Evolutionary conservation across 2,329 filamentous ascomycete genomes (phyloP), one percentile per base, ranked within the genome.

Genomic region (Exserohilum turcica): DNA sequence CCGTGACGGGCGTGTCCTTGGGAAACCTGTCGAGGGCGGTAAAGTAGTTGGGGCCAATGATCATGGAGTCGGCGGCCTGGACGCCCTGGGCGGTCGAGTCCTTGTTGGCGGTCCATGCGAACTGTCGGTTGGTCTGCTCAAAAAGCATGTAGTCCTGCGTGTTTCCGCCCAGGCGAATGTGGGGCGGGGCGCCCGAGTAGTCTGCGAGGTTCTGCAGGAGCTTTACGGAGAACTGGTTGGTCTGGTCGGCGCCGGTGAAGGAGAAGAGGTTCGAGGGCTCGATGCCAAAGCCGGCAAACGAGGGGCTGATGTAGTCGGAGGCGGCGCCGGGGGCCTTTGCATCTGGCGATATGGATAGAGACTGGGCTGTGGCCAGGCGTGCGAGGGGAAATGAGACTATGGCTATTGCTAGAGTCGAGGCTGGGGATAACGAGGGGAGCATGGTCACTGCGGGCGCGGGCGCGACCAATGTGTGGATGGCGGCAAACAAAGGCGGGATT

Each of bases 241-340:
- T 59, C 5, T 67, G 52, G 16, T 70, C 71, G 29, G 64, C 65
- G 49, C 80, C 80, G 10, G 78, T 80, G 64, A 80, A 82, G 44
- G 79, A 79, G 67, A 79, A 82, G 6, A 82, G 71, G 55, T 82
- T 81, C 16, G 79, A 80, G 21, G 80, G 76, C 69, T 82, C 80
- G 56, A 82, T 81, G 38, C 80, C 79, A 53, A 82, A 80, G 51
- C 79, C 79, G 8, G 78, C 79, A 59, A 77, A 81, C 1, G 77
- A 78, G 7, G 76, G 74, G 60, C 75, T 68, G 51, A 81, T 56
- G 29, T 68, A 65, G 31, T 68, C 61, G 6, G 72, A 76, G 31
- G 73, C 66, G 33, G 57, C 64, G 37, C 54, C 56, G 8, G 71
- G 59, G 6, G 72, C 67, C 18, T 57, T 67, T n/a, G 61, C 51